These are phyloP conservation scores for Cryptosporidium sp. DNA, from an alignment of 169 alveolate genomes.

Conservation along the genomic window DNA sequence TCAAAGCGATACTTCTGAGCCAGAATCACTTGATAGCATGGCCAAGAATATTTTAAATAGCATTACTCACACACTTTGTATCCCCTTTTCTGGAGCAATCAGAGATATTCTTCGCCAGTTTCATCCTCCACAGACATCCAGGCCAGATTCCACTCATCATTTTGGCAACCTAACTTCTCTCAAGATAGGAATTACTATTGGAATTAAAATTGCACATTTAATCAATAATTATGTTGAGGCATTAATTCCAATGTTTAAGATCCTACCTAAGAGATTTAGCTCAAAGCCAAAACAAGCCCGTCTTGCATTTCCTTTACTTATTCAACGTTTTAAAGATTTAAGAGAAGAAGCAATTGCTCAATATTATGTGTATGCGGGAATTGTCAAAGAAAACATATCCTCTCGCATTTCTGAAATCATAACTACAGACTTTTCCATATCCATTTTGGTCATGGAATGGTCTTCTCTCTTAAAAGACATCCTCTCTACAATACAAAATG, in stretches of 20 bases:
- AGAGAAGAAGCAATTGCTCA: conserved; percentile 75
- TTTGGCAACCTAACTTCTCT: conserved; percentile 58
- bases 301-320: conserved; percentile 15
- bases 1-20: neutral
- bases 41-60: conserved; percentile 31
- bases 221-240: conserved; percentile 32
- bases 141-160: conserved; percentile 47
- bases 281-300: neutral
- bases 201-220: conserved; percentile 59
- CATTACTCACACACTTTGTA: conserved; percentile 41
- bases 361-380: conserved; percentile 55
- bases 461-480: conserved; percentile 51
- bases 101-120: conserved; percentile 67
- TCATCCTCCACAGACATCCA: conserved; percentile 65
- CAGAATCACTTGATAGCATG: neutral
- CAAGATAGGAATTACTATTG: conserved; percentile 67
- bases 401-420: conserved; percentile 10
- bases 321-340: conserved; percentile 63
- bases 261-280: conserved; percentile 18
- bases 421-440: conserved; percentile 56
- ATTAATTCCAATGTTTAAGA: conserved; percentile 34
- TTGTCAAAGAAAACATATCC: conserved; percentile 49
- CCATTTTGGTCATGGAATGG: conserved; percentile 66
- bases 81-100: conserved; percentile 55
- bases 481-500: conserved; percentile 35